These are phyloP conservation scores for Hordeum marinum DNA, from an alignment of 176 grass and related monocot genomes.

Conservation along the genomic window DNA sequence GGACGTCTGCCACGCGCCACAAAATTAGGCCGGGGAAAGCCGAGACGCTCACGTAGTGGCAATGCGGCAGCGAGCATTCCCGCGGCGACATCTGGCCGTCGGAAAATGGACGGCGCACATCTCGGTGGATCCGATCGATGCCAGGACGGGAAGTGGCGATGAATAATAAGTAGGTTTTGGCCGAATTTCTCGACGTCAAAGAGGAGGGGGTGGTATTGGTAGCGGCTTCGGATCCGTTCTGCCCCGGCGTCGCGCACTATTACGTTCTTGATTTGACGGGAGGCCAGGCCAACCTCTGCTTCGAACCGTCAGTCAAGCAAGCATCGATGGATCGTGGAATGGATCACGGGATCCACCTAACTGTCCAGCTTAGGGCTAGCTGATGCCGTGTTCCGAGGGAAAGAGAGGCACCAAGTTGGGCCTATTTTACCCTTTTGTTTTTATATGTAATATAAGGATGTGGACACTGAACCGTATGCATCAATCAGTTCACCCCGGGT, in stretches of 20 bases:
- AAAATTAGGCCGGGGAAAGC: neutral
- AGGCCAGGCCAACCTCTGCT: neutral
- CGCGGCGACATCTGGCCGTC: neutral
- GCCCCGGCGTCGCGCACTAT: too few species aligned
- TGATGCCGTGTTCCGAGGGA: neutral
- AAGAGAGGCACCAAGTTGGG: neutral
- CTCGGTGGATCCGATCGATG: neutral
- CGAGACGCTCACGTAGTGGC: neutral
- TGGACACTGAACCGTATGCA: too few species aligned
- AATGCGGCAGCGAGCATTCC: neutral
- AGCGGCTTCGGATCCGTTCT: neutral
- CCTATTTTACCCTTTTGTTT: too few species aligned
- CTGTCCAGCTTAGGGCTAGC: neutral
- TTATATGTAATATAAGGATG: too few species aligned
- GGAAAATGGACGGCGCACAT: neutral
- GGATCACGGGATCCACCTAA: neutral
- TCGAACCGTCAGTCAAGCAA: neutral
- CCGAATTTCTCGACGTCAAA: neutral
- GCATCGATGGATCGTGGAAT: neutral
- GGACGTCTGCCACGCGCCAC: neutral
- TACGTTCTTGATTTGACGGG: neutral
- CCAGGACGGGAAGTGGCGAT: neutral
- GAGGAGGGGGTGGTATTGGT: neutral
- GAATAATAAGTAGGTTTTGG: neutral
- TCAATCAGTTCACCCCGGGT: too few species aligned